These are phyloP conservation scores for Phytophthora multivora DNA, from an alignment of 352 stramenopile genomes.

Conservation along the genomic window DNA sequence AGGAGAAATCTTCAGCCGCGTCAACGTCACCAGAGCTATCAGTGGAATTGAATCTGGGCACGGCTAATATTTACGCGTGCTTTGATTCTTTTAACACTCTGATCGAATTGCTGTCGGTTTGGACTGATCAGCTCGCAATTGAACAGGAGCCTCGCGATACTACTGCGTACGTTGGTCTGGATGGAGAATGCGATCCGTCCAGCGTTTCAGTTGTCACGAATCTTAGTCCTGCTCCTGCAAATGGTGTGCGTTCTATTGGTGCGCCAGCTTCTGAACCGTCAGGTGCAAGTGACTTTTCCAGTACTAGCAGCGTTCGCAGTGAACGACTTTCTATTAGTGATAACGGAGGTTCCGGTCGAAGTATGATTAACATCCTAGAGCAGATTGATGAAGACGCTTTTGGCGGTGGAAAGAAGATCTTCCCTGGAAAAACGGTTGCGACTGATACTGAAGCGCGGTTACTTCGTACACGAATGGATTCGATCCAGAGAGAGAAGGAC, in stretches of 20 bases:
- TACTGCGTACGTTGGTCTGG: conserved; percentile 79
- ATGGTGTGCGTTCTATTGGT: conserved; percentile 28
- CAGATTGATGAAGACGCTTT: conserved; percentile 87
- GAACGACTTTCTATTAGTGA: conserved; percentile 29
- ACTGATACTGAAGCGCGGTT: conserved; percentile 87
- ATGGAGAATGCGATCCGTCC: conserved; percentile 57
- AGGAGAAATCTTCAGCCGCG: conserved; percentile 40
- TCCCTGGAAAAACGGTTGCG: conserved; percentile 57
- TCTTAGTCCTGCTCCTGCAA: conserved; percentile 40
- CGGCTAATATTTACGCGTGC: conserved; percentile 88
- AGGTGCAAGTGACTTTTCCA: conserved; percentile 27
- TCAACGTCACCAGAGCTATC: conserved; percentile 74
- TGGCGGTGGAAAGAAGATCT: conserved; percentile 65
- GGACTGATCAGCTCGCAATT: conserved; percentile 71
- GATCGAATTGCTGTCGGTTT: conserved; percentile 70
- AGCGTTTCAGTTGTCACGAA: conserved; percentile 83
- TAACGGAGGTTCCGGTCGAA: conserved; percentile 6
- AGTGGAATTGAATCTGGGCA: conserved; percentile 82
- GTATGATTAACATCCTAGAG: conserved; percentile 59
- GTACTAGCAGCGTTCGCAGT: conserved; percentile 30
- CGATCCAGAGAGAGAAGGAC: conserved; percentile 79
- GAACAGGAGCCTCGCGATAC: conserved; percentile 71
- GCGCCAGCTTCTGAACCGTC: conserved; percentile 17
- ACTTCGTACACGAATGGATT: conserved; percentile 72
- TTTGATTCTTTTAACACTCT: conserved; percentile 91